Evolutionary conservation across 805 yeast species (phyloP).

Genomic region (Saccharomyces jurei): DNA sequence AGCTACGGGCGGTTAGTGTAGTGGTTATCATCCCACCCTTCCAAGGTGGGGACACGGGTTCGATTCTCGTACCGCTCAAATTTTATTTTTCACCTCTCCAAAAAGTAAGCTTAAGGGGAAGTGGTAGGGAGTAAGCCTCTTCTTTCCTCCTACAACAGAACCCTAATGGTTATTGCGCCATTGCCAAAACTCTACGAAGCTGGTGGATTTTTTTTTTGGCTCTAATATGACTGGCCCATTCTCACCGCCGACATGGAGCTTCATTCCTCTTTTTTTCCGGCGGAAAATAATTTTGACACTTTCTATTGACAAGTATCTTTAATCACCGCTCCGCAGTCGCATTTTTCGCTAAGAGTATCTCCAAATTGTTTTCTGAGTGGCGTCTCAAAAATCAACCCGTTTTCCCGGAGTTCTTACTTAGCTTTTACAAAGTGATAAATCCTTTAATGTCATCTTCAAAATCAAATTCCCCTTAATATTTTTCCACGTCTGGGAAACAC

Average conservation of each 20-base stretch:
- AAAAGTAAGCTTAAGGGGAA: too few relatives aligned
- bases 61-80: conserved; percentile 58
- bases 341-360: not conserved
- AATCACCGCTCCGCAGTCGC: not conserved
- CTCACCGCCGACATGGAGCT: too few relatives aligned
- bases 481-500: not conserved
- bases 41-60: conserved; percentile 93
- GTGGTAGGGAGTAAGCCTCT: too few relatives aligned
- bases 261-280: not conserved
- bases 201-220: not conserved
- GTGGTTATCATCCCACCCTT: conserved; percentile 89
- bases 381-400: not conserved
- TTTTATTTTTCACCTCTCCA: too few relatives aligned
- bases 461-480: not conserved
- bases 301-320: not conserved
- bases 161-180: too few relatives aligned
- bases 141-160: too few relatives aligned
- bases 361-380: not conserved
- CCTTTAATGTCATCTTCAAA: not conserved
- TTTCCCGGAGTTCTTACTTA: not conserved
- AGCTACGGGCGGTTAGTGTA: conserved; percentile 73
- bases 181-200: too few relatives aligned
- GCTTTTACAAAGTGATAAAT: not conserved
- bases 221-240: not conserved
- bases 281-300: not conserved